phyloP scores from a whole-genome alignment of 768 basidiomycete species.

The Lactarius pseudohatsudake region DNA sequence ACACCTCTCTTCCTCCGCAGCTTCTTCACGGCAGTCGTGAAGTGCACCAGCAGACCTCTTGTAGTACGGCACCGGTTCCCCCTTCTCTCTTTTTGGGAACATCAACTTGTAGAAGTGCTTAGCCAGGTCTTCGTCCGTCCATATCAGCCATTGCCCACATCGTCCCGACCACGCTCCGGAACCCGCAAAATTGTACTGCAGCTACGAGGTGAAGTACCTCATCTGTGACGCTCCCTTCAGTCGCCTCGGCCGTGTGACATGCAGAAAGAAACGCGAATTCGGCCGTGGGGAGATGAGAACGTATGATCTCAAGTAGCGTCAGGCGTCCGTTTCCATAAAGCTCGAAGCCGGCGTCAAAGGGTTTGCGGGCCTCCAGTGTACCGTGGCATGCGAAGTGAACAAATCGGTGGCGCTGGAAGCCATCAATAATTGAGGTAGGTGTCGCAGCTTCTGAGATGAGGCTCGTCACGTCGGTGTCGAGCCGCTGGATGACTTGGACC shows the following conservation, averaged over 20 bases:
- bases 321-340: neutral
- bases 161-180: neutral
- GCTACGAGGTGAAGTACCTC: too few relatives aligned
- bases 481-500: neutral
- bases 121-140: too few relatives aligned
- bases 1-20: too few relatives aligned
- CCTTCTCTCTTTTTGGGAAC: too few relatives aligned
- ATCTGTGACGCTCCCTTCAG: neutral
- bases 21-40: too few relatives aligned
- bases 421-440: neutral
- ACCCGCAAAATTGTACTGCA: too few relatives aligned
- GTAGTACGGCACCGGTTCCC: too few relatives aligned
- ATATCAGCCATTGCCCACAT: slow-evolving; percentile 1
- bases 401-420: neutral
- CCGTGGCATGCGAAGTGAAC: slow-evolving; percentile 14
- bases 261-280: slow-evolving; percentile 6
- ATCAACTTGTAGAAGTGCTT: too few relatives aligned
- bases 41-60: too few relatives aligned
- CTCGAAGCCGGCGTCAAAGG: neutral
- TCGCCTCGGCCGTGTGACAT: neutral
- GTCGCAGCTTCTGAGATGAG: neutral
- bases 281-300: neutral
- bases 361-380: neutral
- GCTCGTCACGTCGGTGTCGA: neutral
- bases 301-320: neutral